Conservation (phyloP, 257 asterid genomes). For the Cinchona pubescens region DNA sequence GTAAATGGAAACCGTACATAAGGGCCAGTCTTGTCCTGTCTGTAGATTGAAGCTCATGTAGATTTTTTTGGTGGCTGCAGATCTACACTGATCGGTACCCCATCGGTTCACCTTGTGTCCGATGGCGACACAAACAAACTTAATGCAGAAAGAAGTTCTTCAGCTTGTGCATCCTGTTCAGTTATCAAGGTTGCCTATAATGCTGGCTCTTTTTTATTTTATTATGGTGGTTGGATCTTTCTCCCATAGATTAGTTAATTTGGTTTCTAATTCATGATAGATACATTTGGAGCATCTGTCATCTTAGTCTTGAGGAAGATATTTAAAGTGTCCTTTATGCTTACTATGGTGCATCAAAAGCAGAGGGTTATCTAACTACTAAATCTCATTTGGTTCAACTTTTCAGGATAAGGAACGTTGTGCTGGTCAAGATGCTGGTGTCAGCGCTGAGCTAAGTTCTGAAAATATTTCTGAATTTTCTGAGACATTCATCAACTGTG, state of each 20-base stretch:
- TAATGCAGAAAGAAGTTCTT: slow-evolving; percentile 36
- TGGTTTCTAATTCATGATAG: neutral
- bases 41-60: slow-evolving; percentile 13
- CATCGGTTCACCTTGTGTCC: slow-evolving; percentile 42
- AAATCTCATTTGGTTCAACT: neutral
- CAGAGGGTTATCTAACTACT: no score
- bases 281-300: neutral
- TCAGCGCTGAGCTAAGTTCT: slow-evolving; percentile 26
- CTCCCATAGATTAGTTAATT: neutral
- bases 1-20: neutral
- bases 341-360: no score
- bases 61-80: slow-evolving; percentile 42
- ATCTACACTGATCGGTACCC: slow-evolving; percentile 51
- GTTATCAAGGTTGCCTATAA: slow-evolving; percentile 57
- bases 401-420: slow-evolving; percentile 49
- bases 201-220: slow-evolving; percentile 9
- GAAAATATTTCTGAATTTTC: slow-evolving; percentile 39
- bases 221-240: neutral
- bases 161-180: slow-evolving; percentile 39
- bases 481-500: slow-evolving; percentile 68
- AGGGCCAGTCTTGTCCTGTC: neutral
- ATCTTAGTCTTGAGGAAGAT: no score
- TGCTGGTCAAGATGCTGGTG: slow-evolving; percentile 30
- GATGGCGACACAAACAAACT: slow-evolving; percentile 30
- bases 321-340: neutral